These are phyloP conservation scores for Pseudonitzschia multistriata DNA, from an alignment of 108 stramenopile genomes.

Conservation along the genomic window DNA sequence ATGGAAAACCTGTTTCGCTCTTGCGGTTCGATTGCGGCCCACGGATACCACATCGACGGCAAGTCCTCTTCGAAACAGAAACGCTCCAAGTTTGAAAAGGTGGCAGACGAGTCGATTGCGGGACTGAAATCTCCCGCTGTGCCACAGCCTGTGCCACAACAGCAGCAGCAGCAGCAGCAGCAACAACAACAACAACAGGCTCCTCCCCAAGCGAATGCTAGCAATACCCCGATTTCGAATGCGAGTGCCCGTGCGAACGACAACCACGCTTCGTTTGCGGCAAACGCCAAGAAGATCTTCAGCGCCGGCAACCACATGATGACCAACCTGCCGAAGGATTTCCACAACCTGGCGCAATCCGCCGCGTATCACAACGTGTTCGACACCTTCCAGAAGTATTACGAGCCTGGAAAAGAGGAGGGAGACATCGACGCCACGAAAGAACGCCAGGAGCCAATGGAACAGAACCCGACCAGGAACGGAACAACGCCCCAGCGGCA, in stretches of 20 bases:
- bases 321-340: conserved; percentile 14
- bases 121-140: background rate
- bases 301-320: conserved; percentile 12
- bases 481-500: background rate
- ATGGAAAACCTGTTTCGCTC: conserved; percentile 1
- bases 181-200: conserved; percentile 1
- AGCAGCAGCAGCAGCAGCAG: background rate
- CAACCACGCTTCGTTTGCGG: conserved; percentile 12
- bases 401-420: background rate
- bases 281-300: conserved; percentile 7
- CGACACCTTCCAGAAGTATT: conserved; percentile 18
- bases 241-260: too few species aligned
- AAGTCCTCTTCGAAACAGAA: background rate
- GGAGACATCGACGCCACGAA: background rate
- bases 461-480: background rate
- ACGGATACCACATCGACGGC: conserved; percentile 4
- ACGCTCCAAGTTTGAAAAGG: conserved; percentile 8
- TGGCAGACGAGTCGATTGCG: conserved; percentile 8
- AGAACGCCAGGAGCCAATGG: background rate
- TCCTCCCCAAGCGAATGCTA: too few species aligned
- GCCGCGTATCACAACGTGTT: conserved; percentile 14
- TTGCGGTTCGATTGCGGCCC: background rate
- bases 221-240: background rate
- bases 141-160: background rate
- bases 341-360: conserved; percentile 14